Conservation (phyloP, 164 flowering plant genomes). For the Tetrastigma voinierianum region DNA sequence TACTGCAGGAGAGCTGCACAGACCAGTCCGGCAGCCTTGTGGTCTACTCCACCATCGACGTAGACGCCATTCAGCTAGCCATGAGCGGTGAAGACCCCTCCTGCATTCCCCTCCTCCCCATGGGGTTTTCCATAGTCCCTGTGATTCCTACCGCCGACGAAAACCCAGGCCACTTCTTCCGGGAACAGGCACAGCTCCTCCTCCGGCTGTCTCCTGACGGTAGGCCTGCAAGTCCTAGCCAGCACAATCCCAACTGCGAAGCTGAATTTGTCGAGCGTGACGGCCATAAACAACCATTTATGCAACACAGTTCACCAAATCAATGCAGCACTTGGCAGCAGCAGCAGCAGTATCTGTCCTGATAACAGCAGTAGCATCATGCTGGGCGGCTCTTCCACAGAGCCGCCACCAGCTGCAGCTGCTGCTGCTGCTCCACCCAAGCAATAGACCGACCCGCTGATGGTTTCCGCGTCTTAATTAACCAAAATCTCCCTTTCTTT, state of each 20-base stretch:
- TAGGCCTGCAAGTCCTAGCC: constrained; percentile 77
- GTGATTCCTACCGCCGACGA: constrained; percentile 3
- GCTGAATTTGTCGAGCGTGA: constrained; percentile 67
- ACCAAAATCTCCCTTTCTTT: constrained; percentile 18
- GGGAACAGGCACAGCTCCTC: constrained; percentile 5
- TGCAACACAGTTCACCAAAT: constrained; percentile 73
- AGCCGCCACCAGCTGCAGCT: no score
- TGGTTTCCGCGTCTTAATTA: constrained; percentile 15
- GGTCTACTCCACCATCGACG: constrained; percentile 76
- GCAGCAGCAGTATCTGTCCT: constrained; percentile 11
- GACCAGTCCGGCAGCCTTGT: constrained; percentile 79
- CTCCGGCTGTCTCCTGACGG: constrained; percentile 78
- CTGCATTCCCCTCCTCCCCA: constrained; percentile 81
- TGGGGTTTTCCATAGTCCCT: constrained; percentile 70
- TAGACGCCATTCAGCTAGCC: constrained; percentile 67
- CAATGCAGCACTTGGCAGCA: constrained; percentile 40
- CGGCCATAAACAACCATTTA: constrained; percentile 69
- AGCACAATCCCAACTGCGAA: constrained; percentile 73
- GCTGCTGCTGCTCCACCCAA: constrained; percentile 15
- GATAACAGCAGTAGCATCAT: constrained; percentile 12
- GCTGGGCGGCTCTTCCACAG: constrained; percentile 22
- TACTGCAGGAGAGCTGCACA: constrained; percentile 94
- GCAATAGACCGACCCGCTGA: constrained; percentile 11
- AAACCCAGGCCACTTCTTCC: neutral
- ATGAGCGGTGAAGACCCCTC: constrained; percentile 92